Conservation (phyloP, 305 asterid species). For the Andrographis paniculata region DNA sequence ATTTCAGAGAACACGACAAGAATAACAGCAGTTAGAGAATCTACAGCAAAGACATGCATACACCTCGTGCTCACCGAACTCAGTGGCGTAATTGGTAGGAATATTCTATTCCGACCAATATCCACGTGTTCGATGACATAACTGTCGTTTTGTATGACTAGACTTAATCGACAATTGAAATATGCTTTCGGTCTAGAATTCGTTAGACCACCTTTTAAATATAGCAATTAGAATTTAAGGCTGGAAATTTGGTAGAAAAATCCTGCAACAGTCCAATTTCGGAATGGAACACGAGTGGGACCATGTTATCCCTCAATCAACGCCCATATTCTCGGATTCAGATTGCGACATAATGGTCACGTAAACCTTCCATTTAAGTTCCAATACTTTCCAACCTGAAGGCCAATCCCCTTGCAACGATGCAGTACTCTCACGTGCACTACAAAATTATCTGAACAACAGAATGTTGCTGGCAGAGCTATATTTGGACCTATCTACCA, state of each 20-base stretch:
- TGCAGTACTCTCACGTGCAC: not conserved
- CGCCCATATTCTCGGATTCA: not conserved
- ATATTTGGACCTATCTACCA: not conserved
- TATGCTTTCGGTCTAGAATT: too few relatives aligned
- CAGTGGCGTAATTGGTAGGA: not conserved
- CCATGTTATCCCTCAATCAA: too few relatives aligned
- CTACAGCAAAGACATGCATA: not conserved
- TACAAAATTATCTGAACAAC: not conserved
- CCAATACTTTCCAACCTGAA: not conserved
- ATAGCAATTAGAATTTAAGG: too few relatives aligned
- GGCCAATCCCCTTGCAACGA: not conserved
- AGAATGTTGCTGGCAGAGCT: not conserved
- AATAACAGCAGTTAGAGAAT: not conserved
- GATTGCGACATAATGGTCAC: not conserved
- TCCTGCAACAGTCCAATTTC: too few relatives aligned
- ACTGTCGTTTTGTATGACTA: too few relatives aligned
- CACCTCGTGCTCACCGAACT: not conserved
- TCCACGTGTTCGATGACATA: too few relatives aligned
- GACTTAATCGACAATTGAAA: too few relatives aligned
- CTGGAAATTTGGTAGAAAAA: too few relatives aligned
- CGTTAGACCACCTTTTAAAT: too few relatives aligned
- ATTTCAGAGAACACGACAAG: constrained; percentile 10
- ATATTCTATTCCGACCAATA: constrained; percentile 11
- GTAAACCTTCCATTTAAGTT: too few relatives aligned
- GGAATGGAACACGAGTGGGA: too few relatives aligned